Base-by-base conservation (phyloP, 257 asterid genomes). In the Paraleonurus japonicus region DNA sequence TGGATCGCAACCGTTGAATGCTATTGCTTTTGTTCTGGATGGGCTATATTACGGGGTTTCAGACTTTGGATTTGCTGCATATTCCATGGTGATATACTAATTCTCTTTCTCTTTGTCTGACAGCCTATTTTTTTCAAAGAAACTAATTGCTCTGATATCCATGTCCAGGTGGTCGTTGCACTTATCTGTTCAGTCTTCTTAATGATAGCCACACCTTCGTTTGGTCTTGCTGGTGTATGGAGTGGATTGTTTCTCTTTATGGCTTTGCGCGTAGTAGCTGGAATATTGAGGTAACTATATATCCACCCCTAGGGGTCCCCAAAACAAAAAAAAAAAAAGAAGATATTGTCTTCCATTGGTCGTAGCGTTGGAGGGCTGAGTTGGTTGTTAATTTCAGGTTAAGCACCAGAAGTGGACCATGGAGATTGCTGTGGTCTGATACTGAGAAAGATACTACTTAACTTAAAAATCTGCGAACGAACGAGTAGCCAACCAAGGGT, bases 11-110 rank as follows among this genome's bases (percentile, higher is more conserved):
- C 97, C 98, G 2, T 77, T 91, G 82, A 94, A 94, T 81, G 99
- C 99, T 53, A 74, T 91, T 51, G 99, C 97, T 58, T 94, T 94
- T 81, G 99, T 94, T 70, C 85, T 91, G 69, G 99, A 94, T 61
- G 99, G 99, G 64, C 94, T 94, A 41, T 94, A 94, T 73, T 94
- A 91, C 67, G 99, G 99, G 78, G 96, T 94, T 77, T 94, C 99
- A 62, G 99, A 94, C 80, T 94, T 86, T 23, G 92, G 79, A 54
- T 94, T 86, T 77, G 99, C 99, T 61, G 96, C 99, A 54, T 94
- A 86, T 78, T 89, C 97, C 71, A 94, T 86, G 99, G 99, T 94
- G 86, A 70, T 16, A 20, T 16, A 20, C 48, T 67, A 16, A 48
- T 58, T 65, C 50, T 26, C 73, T 76, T 61, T 26, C 27, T 22